Evolutionary conservation across 345 rosid species (phyloP), one percentile per base, ranked within the genome.

Genomic region (Rhizophora mangle): DNA sequence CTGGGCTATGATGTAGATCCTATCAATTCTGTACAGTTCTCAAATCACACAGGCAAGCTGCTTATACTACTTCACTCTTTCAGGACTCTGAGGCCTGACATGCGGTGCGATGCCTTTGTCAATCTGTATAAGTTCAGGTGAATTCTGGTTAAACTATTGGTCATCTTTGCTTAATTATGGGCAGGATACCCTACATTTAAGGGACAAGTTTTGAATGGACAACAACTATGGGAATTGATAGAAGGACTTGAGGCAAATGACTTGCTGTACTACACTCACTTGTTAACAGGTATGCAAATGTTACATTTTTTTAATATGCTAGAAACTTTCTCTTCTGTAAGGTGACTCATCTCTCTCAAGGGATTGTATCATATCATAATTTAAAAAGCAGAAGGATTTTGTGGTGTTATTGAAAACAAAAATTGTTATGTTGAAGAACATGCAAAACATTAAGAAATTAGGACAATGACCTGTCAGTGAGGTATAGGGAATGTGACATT

Each of bases 1-100:
- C 76, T 95, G 82, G 99, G 99, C 51, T 95, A 83, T 72, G 99
- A 95, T 81, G 97, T 95, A 67, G 98, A 95, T 81, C 98, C 99
- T 22, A 84, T 95, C 64, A 87, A 95, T 82, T 95, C 99, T 1
- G 99, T 95, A 24, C 99, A 95, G 77, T 92, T 95, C 83, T 95
- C 99, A 3, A 95, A 95, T 70, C 99, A 92, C 79, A 95, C 99
- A 69, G 99, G 99, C 87, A 84, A 83, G 82, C 80, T 73, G 80
- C 76, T 81, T 75, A 73, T 47, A 59, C 30, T 75, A 64, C 81
- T 74, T 57, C 73, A 68, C 60, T 78, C 71, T 79, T 67, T 76
- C 74, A 68, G 65, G 67, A 64, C 68, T 72, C 67, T 82, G 82
- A 69, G 69, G 78, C 74, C 76, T 79, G 82, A 60, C 62, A 56